A percentile compares a stretch with the other conserved stretches of the same genome.
Evolutionary conservation across 768 basidiomycete species (phyloP).

Genomic region (Amanita subjunquillea): DNA sequence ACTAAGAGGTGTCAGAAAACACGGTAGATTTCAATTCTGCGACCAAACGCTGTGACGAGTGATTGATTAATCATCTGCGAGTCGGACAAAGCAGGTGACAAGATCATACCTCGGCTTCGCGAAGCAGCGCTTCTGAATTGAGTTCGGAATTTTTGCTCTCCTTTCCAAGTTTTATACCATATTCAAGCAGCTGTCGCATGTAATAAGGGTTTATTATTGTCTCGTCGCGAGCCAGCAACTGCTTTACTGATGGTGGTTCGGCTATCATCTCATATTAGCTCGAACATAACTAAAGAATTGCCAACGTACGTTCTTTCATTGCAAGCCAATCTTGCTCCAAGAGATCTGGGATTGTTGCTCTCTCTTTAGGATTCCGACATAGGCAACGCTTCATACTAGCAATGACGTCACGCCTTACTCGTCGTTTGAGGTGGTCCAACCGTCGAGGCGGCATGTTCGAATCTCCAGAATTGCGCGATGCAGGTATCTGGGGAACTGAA

Average conservation of each 20-base stretch:
- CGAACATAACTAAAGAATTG: background rate
- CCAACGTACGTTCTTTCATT: slow-evolving; percentile 43
- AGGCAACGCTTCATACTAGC: slow-evolving; percentile 77
- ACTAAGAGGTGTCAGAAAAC: slow-evolving; percentile 2
- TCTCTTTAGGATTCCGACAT: slow-evolving; percentile 65
- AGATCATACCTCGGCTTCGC: slow-evolving; percentile 44
- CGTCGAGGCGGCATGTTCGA: slow-evolving; percentile 37
- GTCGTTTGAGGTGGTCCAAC: slow-evolving; percentile 58
- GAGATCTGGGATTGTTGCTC: slow-evolving; percentile 83
- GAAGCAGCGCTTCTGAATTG: slow-evolving; percentile 34
- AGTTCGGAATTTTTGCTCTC: slow-evolving; percentile 27
- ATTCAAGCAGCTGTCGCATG: slow-evolving; percentile 65
- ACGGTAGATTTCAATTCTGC: slow-evolving; percentile 43
- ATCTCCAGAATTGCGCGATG: slow-evolving; percentile 20
- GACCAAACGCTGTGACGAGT: slow-evolving; percentile 43
- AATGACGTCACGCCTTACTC: slow-evolving; percentile 71
- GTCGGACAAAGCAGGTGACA: background rate
- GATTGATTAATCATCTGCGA: background rate
- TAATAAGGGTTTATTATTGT: slow-evolving; percentile 72
- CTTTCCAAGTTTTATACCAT: slow-evolving; percentile 54
- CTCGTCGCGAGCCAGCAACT: slow-evolving; percentile 38
- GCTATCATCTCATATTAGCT: slow-evolving; percentile 11
- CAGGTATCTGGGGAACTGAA: slow-evolving; percentile 41
- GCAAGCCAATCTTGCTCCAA: slow-evolving; percentile 74
- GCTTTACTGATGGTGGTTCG: slow-evolving; percentile 18